Conservation (phyloP, 305 asterid species). For the Solanum hybrid region DNA sequence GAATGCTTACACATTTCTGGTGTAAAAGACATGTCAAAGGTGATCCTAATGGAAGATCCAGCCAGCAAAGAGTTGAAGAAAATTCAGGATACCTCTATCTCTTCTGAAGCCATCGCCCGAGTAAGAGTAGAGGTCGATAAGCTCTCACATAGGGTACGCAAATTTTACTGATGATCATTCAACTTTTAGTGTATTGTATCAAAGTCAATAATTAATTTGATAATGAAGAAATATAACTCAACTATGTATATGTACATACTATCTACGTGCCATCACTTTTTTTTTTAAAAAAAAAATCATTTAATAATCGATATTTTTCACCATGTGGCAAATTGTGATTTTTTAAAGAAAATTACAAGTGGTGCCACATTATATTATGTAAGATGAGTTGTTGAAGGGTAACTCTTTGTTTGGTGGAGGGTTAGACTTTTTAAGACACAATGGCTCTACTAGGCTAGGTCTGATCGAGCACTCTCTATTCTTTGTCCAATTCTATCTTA, state of each 20-base stretch:
- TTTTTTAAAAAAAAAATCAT: neutral
- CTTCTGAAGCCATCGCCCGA: conserved; percentile 11
- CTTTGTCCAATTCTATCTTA: neutral
- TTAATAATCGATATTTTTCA: neutral
- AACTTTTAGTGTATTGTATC: neutral
- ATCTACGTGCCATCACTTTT: neutral
- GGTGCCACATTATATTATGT: neutral
- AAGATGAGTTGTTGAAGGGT: neutral
- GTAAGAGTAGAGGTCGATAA: conserved; percentile 20
- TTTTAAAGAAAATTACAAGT: neutral
- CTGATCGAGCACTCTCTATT: neutral
- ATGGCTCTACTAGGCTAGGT: neutral
- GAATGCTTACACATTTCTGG: conserved; percentile 25
- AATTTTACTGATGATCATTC: neutral
- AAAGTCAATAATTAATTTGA: neutral
- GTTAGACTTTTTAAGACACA: neutral
- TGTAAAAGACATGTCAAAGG: conserved; percentile 20
- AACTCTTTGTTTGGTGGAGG: neutral
- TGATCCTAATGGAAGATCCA: conserved; percentile 27
- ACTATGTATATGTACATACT: neutral
- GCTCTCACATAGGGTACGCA: conserved; percentile 15
- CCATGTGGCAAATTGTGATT: neutral
- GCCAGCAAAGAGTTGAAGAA: conserved; percentile 18
- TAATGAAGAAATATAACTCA: neutral
- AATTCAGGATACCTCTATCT: neutral